Conservation (phyloP, 345 rosid genomes). For the Camelina sativa region DNA sequence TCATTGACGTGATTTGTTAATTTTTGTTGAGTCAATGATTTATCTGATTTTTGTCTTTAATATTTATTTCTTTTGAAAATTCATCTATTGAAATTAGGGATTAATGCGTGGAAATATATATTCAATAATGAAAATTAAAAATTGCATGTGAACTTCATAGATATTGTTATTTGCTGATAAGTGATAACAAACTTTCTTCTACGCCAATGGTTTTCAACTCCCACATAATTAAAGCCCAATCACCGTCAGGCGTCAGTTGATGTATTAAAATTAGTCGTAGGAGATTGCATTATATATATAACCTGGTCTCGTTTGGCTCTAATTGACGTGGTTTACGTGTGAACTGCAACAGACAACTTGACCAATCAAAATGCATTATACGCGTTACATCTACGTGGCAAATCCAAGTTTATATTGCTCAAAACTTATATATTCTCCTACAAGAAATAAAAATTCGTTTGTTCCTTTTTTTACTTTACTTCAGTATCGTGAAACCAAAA, state of each 20-base stretch:
- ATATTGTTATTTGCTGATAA: not conserved
- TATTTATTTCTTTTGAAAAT: not conserved
- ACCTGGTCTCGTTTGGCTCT: conserved; percentile 11
- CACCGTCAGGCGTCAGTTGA: not conserved
- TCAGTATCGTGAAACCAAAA: not conserved
- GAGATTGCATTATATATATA: conserved; percentile 9
- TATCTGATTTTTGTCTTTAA: not conserved
- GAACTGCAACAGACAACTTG: conserved; percentile 34
- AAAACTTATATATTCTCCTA: not conserved
- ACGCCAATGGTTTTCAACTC: conserved; percentile 3
- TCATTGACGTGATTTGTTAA: not conserved
- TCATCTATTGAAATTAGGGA: not conserved
- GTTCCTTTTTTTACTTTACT: conserved; percentile 6
- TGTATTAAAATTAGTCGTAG: not conserved
- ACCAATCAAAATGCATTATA: conserved; percentile 37
- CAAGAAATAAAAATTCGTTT: conserved; percentile 4
- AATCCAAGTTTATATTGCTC: not conserved
- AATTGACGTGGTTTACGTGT: conserved; percentile 41
- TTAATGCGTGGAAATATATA: not conserved
- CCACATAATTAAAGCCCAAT: conserved; percentile 1
- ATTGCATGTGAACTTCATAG: conserved; percentile 13
- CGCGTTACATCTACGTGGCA: conserved; percentile 34
- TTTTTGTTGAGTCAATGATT: not conserved
- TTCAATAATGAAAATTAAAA: not conserved
- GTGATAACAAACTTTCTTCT: not conserved